A percentile compares a stretch with the other conserved stretches of the same genome.
Evolutionary conservation across 805 yeast species (phyloP).

Genomic region (Nakazawaea holstii): DNA sequence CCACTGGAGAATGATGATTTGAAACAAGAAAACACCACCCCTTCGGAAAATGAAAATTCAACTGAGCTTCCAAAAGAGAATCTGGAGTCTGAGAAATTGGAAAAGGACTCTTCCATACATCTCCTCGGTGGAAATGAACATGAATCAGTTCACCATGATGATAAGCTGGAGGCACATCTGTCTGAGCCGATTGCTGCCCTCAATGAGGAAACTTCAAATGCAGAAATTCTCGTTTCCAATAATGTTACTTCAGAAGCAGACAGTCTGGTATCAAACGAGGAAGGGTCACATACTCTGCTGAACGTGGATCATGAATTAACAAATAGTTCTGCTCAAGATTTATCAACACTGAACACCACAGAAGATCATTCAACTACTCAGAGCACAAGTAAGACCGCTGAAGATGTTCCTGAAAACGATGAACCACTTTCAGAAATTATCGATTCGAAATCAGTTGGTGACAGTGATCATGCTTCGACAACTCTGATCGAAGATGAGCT

Average conservation of each 20-base stretch:
- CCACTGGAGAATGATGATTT: neutral
- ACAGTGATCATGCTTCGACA: too few species aligned
- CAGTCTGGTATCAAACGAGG: neutral
- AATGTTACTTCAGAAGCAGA: neutral
- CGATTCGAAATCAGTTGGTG: too few species aligned
- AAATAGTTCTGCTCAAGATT: too few species aligned
- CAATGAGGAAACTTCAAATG: slow-evolving; percentile 2
- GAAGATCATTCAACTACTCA: too few species aligned
- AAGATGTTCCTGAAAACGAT: too few species aligned
- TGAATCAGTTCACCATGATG: too few species aligned
- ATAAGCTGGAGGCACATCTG: neutral
- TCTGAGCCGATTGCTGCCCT: neutral
- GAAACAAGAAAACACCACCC: neutral
- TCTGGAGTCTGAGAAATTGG: too few species aligned
- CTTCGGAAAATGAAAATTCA: neutral
- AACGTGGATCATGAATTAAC: too few species aligned
- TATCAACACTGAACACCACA: too few species aligned
- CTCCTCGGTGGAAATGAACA: neutral
- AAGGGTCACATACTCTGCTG: neutral
- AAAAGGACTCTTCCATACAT: neutral
- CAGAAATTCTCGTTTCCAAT: slow-evolving; percentile 4
- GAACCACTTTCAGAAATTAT: too few species aligned
- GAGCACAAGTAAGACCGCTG: too few species aligned
- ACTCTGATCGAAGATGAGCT: too few species aligned
- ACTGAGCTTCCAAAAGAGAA: neutral